Conservation (phyloP, 371 early-diverging fungal genomes). For the Circinella umbellata region DNA sequence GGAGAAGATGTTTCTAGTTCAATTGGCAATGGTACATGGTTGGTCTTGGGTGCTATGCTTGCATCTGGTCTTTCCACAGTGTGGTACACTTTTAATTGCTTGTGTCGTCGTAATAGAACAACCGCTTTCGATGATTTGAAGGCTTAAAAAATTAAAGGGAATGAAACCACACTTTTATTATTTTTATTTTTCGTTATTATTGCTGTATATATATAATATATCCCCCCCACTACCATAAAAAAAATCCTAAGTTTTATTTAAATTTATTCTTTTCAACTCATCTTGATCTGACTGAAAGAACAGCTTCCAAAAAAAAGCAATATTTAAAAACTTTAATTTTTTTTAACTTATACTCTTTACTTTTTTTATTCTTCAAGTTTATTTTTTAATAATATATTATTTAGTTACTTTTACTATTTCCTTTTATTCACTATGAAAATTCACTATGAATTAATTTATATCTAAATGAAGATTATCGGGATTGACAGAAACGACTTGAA, state of each 20-base stretch:
- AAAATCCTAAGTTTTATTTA: neutral
- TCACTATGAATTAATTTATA: too few relatives aligned
- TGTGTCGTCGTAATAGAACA: conserved; percentile 12
- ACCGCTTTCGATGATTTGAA: conserved; percentile 19
- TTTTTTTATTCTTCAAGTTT: neutral
- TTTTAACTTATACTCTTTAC: neutral
- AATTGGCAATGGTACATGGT: conserved; percentile 24
- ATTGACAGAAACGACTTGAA: conserved; percentile 14
- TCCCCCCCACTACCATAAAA: neutral
- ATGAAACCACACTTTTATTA: neutral
- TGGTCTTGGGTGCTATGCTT: conserved; percentile 22
- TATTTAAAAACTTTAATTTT: too few relatives aligned
- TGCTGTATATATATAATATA: conserved; percentile 6
- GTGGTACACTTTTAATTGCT: conserved; percentile 14
- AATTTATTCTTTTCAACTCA: too few relatives aligned
- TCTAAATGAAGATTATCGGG: conserved; percentile 7
- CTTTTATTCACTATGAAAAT: neutral
- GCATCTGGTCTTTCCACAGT: conserved; percentile 17
- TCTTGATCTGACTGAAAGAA: too few relatives aligned
- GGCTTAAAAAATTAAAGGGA: conserved; percentile 8
- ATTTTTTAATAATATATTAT: neutral
- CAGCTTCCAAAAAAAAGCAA: too few relatives aligned
- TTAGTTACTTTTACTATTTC: neutral
- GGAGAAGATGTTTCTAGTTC: conserved; percentile 8
- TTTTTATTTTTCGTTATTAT: conserved; percentile 1